phyloP scores from a whole-genome alignment of 805 yeast species.

The Candida sakaeoensis region DNA sequence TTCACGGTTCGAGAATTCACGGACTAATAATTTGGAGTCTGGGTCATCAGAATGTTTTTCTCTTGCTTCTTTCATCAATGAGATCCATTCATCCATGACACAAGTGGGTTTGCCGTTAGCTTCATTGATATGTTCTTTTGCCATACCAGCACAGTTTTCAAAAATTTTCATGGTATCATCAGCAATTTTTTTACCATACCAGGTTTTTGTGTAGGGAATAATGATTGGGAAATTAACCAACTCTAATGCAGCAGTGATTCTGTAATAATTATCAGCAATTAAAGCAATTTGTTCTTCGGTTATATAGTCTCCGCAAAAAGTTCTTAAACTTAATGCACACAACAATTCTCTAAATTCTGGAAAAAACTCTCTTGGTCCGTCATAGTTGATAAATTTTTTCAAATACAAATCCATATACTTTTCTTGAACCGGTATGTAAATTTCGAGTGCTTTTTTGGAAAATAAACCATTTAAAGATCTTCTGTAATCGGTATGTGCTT shows the following conservation, averaged over 20 bases:
- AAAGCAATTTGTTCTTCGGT: constrained; percentile 84
- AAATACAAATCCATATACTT: constrained; percentile 78
- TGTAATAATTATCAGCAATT: constrained; percentile 88
- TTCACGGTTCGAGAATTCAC: constrained; percentile 86
- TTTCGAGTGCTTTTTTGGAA: constrained; percentile 75
- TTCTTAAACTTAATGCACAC: constrained; percentile 89
- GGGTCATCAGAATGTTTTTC: constrained; percentile 47
- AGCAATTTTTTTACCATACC: constrained; percentile 95
- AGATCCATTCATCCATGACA: constrained; percentile 95
- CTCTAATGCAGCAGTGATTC: constrained; percentile 93
- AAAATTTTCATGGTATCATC: constrained; percentile 92
- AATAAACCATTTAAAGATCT: constrained; percentile 85
- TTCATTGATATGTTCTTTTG: constrained; percentile 70
- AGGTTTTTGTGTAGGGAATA: constrained; percentile 91
- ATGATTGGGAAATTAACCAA: constrained; percentile 97
- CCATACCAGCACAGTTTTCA: constrained; percentile 81
- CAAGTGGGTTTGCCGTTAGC: constrained; percentile 77
- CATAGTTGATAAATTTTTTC: constrained; percentile 57
- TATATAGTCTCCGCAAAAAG: constrained; percentile 95
- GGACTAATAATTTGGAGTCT: constrained; percentile 57
- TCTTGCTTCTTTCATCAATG: constrained; percentile 73
- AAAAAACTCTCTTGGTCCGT: constrained; percentile 76
- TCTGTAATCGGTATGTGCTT: constrained; percentile 91
- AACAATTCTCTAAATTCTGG: constrained; percentile 92
- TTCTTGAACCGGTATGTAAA: constrained; percentile 84